Evolutionary conservation across 2,329 filamentous ascomycete genomes (phyloP), one percentile per base, ranked within the genome.

Genomic region (Neofusicoccum umdonicola): DNA sequence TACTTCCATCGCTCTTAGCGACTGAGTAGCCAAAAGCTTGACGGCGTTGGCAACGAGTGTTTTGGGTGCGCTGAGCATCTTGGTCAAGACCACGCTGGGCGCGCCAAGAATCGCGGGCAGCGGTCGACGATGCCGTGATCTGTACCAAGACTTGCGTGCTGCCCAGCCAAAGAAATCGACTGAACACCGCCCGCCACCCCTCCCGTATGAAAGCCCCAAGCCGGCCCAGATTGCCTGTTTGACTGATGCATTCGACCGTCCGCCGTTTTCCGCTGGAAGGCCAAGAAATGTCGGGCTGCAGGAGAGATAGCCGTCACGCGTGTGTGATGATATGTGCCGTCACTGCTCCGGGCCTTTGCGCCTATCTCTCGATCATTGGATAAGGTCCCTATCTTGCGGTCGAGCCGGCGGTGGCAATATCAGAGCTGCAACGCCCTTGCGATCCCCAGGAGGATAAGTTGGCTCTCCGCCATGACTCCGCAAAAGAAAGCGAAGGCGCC

Each of bases 121-220:
- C 56, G 41, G 27, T 8, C 41, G 31, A 35, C 15, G 42, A 58
- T 58, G 56, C 41, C 41, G 56, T 60, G 56, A 60, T 60, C 31
- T 27, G 37, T 60, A 60, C 56, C 56, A 60, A 60, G 56, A 45
- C 56, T 60, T 60, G 56, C 56, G 56, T 60, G 56, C 56, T 60
- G 42, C n/a, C 44, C 31, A 47, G 56, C 56, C 56, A 47, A 42
- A 45, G 22, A 41, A 17, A 45, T 9, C 22, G 5, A 12, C 41
- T 11, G 11, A 22, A 47, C 27, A 35, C n/a, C 31, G 7, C 17
- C 31, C 42, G 42, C 42, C 22, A 47, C 31, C 42, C 41, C 19
- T 42, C n/a, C 13, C 2, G 45, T 19, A 15, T 34, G 22, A 27
- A 27, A 4, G 3, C 11, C 17, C 41, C 56, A 47, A 60, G 56